Conservation (phyloP, 345 rosid genomes). For the Viola odorata region DNA sequence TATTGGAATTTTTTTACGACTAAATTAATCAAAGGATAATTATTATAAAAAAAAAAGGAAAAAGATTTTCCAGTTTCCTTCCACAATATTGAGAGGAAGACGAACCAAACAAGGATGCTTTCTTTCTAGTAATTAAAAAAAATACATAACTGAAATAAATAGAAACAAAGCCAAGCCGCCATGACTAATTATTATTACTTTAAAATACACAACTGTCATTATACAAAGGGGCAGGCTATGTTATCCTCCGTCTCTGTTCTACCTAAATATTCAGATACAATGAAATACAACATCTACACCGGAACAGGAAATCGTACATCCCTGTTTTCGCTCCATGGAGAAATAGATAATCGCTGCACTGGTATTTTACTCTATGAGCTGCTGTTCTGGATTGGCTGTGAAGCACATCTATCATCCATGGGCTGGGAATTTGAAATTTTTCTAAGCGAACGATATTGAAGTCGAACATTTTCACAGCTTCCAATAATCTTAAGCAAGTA, state of each 20-base stretch:
- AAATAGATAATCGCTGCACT: neutral
- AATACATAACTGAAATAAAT: too few relatives aligned
- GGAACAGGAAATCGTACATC: neutral
- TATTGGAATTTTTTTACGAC: too few relatives aligned
- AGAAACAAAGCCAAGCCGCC: too few relatives aligned
- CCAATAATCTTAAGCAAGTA: slow-evolving; percentile 72
- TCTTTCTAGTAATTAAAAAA: too few relatives aligned
- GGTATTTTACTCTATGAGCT: slow-evolving; percentile 26
- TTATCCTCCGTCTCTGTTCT: slow-evolving; percentile 1
- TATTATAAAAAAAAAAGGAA: too few relatives aligned
- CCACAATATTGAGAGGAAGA: too few relatives aligned
- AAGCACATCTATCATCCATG: slow-evolving; percentile 44
- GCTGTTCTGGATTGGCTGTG: slow-evolving; percentile 52
- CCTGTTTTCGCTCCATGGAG: slow-evolving; percentile 14
- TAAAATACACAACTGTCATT: neutral
- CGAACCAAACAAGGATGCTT: too few relatives aligned
- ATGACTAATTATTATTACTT: too few relatives aligned
- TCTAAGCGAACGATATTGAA: slow-evolving; percentile 87
- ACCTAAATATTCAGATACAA: slow-evolving; percentile 16
- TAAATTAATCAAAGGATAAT: too few relatives aligned
- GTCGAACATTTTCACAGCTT: slow-evolving; percentile 81
- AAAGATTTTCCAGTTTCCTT: too few relatives aligned
- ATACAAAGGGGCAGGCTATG: slow-evolving; percentile 1
- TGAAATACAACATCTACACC: neutral
- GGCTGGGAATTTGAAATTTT: slow-evolving; percentile 39